phyloP scores from a whole-genome alignment of 805 yeast genomes.

The Starmerella cellae region DNA sequence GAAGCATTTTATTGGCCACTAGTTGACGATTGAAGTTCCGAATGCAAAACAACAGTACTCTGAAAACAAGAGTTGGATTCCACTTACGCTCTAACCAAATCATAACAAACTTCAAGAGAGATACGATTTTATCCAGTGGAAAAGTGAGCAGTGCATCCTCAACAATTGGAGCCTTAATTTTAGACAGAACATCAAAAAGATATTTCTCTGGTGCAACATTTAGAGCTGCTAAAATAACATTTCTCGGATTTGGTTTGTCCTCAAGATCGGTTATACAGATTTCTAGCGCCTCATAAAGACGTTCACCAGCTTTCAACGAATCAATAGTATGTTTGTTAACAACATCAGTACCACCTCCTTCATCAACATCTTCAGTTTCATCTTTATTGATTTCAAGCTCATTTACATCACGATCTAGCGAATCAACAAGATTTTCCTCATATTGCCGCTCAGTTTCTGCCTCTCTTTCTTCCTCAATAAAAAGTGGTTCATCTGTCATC shows the following conservation, averaged over 20 bases:
- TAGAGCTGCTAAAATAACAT: slow-evolving; percentile 64
- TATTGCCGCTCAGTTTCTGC: slow-evolving; percentile 87
- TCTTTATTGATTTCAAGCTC: slow-evolving; percentile 4
- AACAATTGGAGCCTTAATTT: slow-evolving; percentile 69
- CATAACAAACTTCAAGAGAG: slow-evolving; percentile 58
- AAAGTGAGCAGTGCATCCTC: slow-evolving; percentile 87
- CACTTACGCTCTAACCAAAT: slow-evolving; percentile 47
- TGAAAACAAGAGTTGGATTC: slow-evolving; percentile 53
- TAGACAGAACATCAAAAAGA: slow-evolving; percentile 55
- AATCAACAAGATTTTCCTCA: slow-evolving; percentile 62
- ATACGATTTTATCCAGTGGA: slow-evolving; percentile 72
- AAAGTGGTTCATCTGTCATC: slow-evolving; percentile 89
- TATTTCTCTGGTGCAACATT: slow-evolving; percentile 61
- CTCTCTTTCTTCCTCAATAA: slow-evolving; percentile 91
- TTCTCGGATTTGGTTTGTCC: slow-evolving; percentile 28
- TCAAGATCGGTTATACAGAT: slow-evolving; percentile 61
- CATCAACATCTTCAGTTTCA: slow-evolving; percentile 29
- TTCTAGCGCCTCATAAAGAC: slow-evolving; percentile 81
- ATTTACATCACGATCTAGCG: slow-evolving; percentile 38
- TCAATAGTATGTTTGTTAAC: slow-evolving; percentile 79
- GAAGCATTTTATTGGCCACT: slow-evolving; percentile 37
- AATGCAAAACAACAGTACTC: slow-evolving; percentile 62
- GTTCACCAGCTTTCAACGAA: slow-evolving; percentile 88
- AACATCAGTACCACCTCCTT: slow-evolving; percentile 36
- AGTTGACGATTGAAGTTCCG: slow-evolving; percentile 67